Conservation (phyloP, 2,329 filamentous ascomycete species). For the Rugonectria rugulosa region DNA sequence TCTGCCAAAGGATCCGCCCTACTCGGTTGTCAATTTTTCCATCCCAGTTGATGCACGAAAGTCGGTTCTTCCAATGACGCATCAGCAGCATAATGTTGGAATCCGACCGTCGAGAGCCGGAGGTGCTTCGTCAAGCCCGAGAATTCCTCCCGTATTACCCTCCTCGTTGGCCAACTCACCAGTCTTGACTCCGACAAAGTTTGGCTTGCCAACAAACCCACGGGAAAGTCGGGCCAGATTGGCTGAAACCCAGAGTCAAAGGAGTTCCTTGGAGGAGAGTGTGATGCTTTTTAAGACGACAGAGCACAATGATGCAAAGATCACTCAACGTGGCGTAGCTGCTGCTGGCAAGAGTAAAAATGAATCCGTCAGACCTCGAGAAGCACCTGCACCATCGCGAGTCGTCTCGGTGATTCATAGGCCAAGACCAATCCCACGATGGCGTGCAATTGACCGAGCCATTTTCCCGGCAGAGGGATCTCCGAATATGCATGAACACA, state of each 20-base stretch:
- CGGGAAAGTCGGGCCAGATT: constrained; percentile 46
- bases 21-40: constrained; percentile 32
- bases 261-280: constrained; percentile 50
- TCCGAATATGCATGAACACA: constrained; percentile 49
- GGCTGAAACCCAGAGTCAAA: constrained; percentile 36
- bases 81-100: constrained; percentile 40
- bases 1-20: constrained; percentile 12
- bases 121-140: background rate
- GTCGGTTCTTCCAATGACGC: constrained; percentile 39
- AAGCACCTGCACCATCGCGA: constrained; percentile 1
- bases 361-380: constrained; percentile 38
- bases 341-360: constrained; percentile 41
- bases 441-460: constrained; percentile 53
- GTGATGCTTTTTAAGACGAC: constrained; percentile 66
- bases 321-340: too few species aligned
- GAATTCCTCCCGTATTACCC: background rate
- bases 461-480: constrained; percentile 55
- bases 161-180: constrained; percentile 41
- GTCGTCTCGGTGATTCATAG: constrained; percentile 55
- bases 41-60: constrained; percentile 31
- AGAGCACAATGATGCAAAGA: constrained; percentile 62
- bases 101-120: constrained; percentile 44
- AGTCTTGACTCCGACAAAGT: constrained; percentile 53
- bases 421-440: constrained; percentile 63
- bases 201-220: constrained; percentile 58